phyloP scores from a whole-genome alignment of 768 basidiomycete species.

The Sutorius australiensis region DNA sequence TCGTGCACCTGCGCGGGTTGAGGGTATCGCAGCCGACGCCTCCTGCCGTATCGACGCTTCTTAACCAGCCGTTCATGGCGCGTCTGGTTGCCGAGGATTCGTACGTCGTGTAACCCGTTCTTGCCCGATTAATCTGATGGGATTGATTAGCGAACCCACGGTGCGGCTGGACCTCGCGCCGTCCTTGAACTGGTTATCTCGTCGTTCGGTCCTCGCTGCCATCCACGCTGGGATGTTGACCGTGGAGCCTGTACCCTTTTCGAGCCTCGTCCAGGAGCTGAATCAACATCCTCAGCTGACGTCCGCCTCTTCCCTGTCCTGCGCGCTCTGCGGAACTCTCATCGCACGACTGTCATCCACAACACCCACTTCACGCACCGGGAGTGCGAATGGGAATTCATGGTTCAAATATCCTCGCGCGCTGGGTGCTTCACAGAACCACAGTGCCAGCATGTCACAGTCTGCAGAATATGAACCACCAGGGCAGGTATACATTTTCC shows the following conservation, averaged over 20 bases:
- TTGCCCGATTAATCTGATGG: slow-evolving; percentile 8
- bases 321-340: slow-evolving; percentile 73
- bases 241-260: slow-evolving; percentile 78
- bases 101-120: slow-evolving; percentile 47
- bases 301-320: slow-evolving; percentile 50
- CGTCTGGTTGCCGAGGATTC: slow-evolving; percentile 79
- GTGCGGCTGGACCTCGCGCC: slow-evolving; percentile 92
- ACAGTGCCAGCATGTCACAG: slow-evolving; percentile 24
- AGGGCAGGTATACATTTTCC: slow-evolving; percentile 65
- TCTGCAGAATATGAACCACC: slow-evolving; percentile 30
- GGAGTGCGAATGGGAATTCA: slow-evolving; percentile 48
- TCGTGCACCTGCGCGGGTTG: slow-evolving; percentile 70
- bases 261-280: slow-evolving; percentile 54
- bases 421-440: slow-evolving; percentile 29
- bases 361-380: slow-evolving; percentile 28
- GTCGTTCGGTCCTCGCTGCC: slow-evolving; percentile 77
- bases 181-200: slow-evolving; percentile 89
- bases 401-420: slow-evolving; percentile 55
- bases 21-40: slow-evolving; percentile 55
- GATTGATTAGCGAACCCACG: slow-evolving; percentile 68
- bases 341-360: slow-evolving; percentile 43
- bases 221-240: slow-evolving; percentile 84
- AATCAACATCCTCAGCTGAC: slow-evolving; percentile 42
- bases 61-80: slow-evolving; percentile 73
- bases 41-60: slow-evolving; percentile 69